phyloP scores from a whole-genome alignment of 352 stramenopile species.

The Pythium oligandrum region DNA sequence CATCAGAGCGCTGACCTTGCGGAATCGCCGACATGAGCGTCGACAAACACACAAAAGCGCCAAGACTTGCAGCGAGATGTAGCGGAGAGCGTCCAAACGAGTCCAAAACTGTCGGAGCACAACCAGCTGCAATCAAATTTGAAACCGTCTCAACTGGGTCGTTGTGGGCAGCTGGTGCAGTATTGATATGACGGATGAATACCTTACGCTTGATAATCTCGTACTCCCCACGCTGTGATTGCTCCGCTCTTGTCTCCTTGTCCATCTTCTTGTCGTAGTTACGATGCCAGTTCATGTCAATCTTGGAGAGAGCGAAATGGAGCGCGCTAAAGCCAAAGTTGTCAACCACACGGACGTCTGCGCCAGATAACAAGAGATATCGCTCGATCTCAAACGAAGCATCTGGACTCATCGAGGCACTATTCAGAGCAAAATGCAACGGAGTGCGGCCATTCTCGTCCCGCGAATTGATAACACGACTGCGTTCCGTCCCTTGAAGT shows the following conservation, averaged over 20 bases:
- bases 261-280: slow-evolving; percentile 24
- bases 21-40: slow-evolving; percentile 31
- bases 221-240: slow-evolving; percentile 20
- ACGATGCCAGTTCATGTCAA: slow-evolving; percentile 48
- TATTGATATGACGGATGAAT: slow-evolving; percentile 24
- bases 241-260: not conserved
- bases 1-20: slow-evolving; percentile 8
- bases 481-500: not conserved
- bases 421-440: slow-evolving; percentile 53
- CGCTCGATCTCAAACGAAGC: slow-evolving; percentile 58
- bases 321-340: slow-evolving; percentile 37
- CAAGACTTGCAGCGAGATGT: slow-evolving; percentile 46
- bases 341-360: slow-evolving; percentile 40
- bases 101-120: slow-evolving; percentile 28
- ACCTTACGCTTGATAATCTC: slow-evolving; percentile 25
- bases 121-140: slow-evolving; percentile 35
- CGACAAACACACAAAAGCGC: slow-evolving; percentile 52
- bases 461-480: slow-evolving; percentile 26
- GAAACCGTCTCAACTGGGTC: slow-evolving; percentile 64
- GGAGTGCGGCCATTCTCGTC: slow-evolving; percentile 38
- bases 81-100: slow-evolving; percentile 36
- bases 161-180: slow-evolving; percentile 25
- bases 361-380: slow-evolving; percentile 36
- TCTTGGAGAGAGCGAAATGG: slow-evolving; percentile 53
- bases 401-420: slow-evolving; percentile 41